These are phyloP conservation scores for Ilyonectria destructans DNA, from an alignment of 2,329 filamentous ascomycete species.

Conservation along the genomic window DNA sequence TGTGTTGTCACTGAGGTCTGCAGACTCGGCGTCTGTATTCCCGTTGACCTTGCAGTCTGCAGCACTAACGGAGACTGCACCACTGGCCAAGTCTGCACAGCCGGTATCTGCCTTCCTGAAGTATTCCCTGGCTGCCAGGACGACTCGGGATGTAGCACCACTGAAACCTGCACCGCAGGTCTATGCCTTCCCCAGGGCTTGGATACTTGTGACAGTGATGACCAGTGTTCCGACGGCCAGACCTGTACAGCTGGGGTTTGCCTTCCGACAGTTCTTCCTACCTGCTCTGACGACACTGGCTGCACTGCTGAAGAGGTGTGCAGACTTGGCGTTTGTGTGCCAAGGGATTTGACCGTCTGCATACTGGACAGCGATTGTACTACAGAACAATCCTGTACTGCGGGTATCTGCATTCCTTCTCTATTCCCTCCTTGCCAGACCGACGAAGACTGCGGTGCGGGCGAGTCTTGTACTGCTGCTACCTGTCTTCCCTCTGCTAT, in stretches of 20 bases:
- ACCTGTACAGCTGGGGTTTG: slow-evolving; percentile 15
- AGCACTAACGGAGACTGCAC: neutral
- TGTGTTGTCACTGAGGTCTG: slow-evolving; percentile 12
- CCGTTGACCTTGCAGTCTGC: slow-evolving; percentile 9
- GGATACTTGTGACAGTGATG: neutral
- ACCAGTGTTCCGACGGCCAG: slow-evolving; percentile 1
- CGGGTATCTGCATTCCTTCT: slow-evolving; percentile 7
- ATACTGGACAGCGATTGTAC: slow-evolving; percentile 12
- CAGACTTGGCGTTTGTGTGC: slow-evolving; percentile 24
- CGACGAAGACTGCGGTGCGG: slow-evolving; percentile 2
- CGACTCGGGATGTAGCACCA: neutral
- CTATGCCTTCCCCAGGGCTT: slow-evolving; percentile 17
- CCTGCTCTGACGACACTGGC: slow-evolving; percentile 4
- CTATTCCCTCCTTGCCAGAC: slow-evolving; percentile 7
- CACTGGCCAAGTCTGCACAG: slow-evolving; percentile 16
- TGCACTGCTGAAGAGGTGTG: slow-evolving; percentile 26
- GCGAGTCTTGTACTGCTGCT: slow-evolving; percentile 9
- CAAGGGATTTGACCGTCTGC: slow-evolving; percentile 5
- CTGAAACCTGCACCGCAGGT: neutral
- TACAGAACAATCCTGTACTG: slow-evolving; percentile 7
- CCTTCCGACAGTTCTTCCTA: slow-evolving; percentile 16
- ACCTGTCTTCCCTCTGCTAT: slow-evolving; percentile 17
- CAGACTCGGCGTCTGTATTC: slow-evolving; percentile 14
- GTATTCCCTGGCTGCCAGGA: slow-evolving; percentile 20
- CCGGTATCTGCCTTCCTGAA: slow-evolving; percentile 23